Conservation (phyloP, 2,329 filamentous ascomycete genomes). For the Allantophomopsis cytisporea region DNA sequence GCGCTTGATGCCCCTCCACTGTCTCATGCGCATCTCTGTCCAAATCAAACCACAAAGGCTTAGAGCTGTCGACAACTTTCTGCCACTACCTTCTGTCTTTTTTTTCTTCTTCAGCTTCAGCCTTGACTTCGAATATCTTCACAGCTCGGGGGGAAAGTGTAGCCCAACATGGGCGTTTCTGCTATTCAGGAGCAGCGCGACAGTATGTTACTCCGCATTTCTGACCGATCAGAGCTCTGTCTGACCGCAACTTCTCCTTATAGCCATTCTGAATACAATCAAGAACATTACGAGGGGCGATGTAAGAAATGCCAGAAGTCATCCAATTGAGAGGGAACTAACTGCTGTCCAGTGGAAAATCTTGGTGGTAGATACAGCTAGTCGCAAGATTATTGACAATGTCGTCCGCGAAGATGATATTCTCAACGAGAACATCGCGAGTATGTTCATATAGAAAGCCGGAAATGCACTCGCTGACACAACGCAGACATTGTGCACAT, state of each 20-base stretch:
- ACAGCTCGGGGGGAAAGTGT: background rate
- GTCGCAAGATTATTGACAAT: conserved; percentile 79
- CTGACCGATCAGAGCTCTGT: background rate
- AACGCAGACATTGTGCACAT: conserved; percentile 79
- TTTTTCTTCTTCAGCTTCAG: no score
- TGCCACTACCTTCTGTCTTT: no score
- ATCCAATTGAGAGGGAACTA: conserved; percentile 5
- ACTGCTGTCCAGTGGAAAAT: conserved; percentile 72
- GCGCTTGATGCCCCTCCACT: no score
- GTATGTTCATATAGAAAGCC: conserved; percentile 28
- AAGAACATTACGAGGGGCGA: conserved; percentile 70
- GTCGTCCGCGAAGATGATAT: conserved; percentile 92
- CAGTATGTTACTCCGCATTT: conserved; percentile 30
- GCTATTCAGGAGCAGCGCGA: conserved; percentile 76
- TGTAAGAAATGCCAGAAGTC: conserved; percentile 32
- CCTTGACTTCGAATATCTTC: no score
- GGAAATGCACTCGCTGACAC: conserved; percentile 6
- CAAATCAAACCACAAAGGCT: no score
- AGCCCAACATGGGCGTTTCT: conserved; percentile 66
- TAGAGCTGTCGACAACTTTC: no score
- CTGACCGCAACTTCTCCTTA: conserved; percentile 6
- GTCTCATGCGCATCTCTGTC: no score
- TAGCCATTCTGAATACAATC: conserved; percentile 63
- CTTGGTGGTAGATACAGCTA: conserved; percentile 73
- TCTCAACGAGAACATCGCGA: conserved; percentile 90